Conservation (phyloP, 139 green algal genomes). For the Pleodorina starrii region DNA sequence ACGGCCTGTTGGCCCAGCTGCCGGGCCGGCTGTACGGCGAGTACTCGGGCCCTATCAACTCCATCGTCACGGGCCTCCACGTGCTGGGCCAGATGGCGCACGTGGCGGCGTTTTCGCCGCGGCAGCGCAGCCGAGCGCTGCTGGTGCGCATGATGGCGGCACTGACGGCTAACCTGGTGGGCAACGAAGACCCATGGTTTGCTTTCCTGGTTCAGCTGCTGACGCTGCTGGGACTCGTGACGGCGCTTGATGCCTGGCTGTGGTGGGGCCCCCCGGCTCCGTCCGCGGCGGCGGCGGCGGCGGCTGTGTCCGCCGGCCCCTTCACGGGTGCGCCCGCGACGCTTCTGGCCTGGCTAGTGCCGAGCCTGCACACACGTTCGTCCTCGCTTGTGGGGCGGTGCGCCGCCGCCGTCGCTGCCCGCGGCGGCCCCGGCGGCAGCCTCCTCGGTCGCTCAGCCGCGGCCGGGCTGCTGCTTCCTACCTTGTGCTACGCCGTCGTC, state of each 20-base stretch:
- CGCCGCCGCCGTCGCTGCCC: too few relatives aligned
- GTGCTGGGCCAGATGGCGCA: neutral
- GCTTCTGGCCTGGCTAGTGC: too few relatives aligned
- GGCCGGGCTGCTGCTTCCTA: too few relatives aligned
- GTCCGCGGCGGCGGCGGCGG: neutral
- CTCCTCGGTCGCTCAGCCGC: too few relatives aligned
- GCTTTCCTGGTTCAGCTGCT: neutral
- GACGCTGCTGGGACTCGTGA: neutral
- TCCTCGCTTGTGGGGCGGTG: too few relatives aligned
- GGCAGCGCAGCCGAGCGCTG: neutral
- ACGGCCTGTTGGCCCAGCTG: slow-evolving; percentile 25
- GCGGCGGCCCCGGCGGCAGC: too few relatives aligned
- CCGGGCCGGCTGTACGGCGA: slow-evolving; percentile 16
- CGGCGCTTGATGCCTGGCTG: neutral
- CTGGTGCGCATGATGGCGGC: slow-evolving; percentile 8
- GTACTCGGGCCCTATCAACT: neutral
- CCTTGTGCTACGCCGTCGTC: neutral
- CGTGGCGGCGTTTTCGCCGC: neutral
- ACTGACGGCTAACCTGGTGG: slow-evolving; percentile 6
- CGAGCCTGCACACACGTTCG: too few relatives aligned
- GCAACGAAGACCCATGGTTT: slow-evolving; percentile 21
- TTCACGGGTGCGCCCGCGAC: too few relatives aligned
- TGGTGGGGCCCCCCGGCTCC: neutral
- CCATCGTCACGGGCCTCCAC: neutral
- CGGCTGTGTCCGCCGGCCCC: too few relatives aligned